A percentile compares a stretch with the other conserved stretches of the same genome.
Evolutionary conservation across 805 yeast genomes (phyloP).

Genomic region (Zygosaccharomyces pseudorouxii): DNA sequence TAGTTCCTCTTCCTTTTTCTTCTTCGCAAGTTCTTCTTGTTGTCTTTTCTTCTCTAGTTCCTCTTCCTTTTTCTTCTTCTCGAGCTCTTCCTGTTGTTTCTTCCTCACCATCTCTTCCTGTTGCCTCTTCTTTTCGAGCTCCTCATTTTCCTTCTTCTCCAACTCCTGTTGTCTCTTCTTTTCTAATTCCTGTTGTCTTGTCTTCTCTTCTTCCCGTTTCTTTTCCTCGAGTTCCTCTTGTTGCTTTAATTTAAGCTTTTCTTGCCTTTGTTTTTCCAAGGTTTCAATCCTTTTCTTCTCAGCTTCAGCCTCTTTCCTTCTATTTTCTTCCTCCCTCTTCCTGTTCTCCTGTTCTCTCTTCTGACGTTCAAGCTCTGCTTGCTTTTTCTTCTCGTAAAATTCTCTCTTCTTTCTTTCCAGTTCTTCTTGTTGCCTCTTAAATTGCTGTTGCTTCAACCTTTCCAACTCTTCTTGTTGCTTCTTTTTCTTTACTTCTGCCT

Average conservation of each 20-base stretch:
- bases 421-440: neutral
- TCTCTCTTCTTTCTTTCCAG: neutral
- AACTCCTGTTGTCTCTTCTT: neutral
- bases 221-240: conserved; percentile 9
- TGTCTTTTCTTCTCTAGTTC: conserved; percentile 5
- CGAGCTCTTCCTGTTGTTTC: conserved; percentile 7
- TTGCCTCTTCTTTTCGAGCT: conserved; percentile 6
- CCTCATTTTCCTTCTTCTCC: conserved; percentile 1
- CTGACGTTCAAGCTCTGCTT: conserved; percentile 6
- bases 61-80: conserved; percentile 8
- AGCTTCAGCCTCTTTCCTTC: neutral
- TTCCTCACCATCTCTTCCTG: conserved; percentile 9
- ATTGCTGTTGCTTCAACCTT: neutral
- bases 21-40: neutral
- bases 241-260: conserved; percentile 1
- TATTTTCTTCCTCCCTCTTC: conserved; percentile 3
- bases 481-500: conserved; percentile 1
- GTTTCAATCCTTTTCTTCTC: conserved; percentile 9
- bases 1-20: neutral
- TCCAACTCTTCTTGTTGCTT: conserved; percentile 10
- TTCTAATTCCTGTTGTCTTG: no score
- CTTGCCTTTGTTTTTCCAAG: conserved; percentile 2
- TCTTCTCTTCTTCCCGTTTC: neutral
- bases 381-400: neutral
- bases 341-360: conserved; percentile 14